Conservation (phyloP, 495 filamentous ascomycete genomes). For the Hypoxylon fuscum region DNA sequence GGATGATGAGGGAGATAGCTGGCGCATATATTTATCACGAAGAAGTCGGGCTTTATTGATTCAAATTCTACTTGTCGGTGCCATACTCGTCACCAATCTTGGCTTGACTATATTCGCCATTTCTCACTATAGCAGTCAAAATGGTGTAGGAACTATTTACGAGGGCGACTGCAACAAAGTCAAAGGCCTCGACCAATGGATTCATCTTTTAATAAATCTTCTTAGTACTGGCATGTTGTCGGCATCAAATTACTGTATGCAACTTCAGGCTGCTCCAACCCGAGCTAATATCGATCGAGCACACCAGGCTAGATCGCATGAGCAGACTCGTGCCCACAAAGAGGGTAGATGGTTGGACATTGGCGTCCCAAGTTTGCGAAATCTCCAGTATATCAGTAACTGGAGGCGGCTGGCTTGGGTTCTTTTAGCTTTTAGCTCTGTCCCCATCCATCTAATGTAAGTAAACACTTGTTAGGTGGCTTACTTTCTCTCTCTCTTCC, state of each 20-base stretch:
- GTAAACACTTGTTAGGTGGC: too few relatives aligned
- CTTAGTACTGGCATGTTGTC: constrained; percentile 49
- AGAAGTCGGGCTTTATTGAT: constrained; percentile 30
- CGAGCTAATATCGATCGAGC: constrained; percentile 47
- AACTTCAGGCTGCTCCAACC: constrained; percentile 52
- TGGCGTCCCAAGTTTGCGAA: constrained; percentile 50
- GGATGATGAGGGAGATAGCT: constrained; percentile 21
- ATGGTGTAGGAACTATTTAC: constrained; percentile 38
- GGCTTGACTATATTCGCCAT: constrained; percentile 30
- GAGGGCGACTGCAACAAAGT: constrained; percentile 39
- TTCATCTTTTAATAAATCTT: constrained; percentile 38
- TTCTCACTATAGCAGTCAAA: constrained; percentile 15
- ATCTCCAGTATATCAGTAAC: constrained; percentile 42
- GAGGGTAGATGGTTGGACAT: constrained; percentile 50
- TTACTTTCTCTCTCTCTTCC: neutral
- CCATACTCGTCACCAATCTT: constrained; percentile 32
- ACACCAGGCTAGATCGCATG: neutral
- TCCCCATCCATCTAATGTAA: constrained; percentile 50
- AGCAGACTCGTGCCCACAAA: constrained; percentile 39
- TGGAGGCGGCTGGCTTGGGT: constrained; percentile 42
- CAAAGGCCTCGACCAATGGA: constrained; percentile 28
- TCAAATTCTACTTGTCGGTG: constrained; percentile 21
- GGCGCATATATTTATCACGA: constrained; percentile 23
- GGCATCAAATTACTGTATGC: constrained; percentile 55
- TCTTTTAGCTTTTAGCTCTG: constrained; percentile 42